Evolutionary conservation across 2,329 filamentous ascomycete species (phyloP), one percentile per base, ranked within the genome.

Genomic region (Colletotrichum tropicale): DNA sequence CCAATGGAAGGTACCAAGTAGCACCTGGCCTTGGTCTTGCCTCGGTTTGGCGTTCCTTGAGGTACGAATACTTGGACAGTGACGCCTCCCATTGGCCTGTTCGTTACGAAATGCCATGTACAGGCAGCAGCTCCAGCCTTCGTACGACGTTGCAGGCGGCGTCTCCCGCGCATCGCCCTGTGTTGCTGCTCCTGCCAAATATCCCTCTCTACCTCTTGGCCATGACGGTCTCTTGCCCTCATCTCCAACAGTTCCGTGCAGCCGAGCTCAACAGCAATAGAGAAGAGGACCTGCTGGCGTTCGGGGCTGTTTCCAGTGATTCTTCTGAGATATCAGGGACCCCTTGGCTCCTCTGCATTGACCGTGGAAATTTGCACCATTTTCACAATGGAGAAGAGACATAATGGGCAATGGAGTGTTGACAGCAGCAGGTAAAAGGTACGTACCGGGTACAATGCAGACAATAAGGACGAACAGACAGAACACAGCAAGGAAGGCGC

Each of bases 131-230:
- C 32, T 43, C 66, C 66, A 58, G 66, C 66, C 66, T 60, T 43
- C 30, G 74, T 76, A 60, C 74, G 28, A 76, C 74, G 74, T 69
- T 74, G 28, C 65, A 74, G 48, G 65, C 64, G 74, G 74, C 70
- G 58, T 76, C 18, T 66, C 18, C 43, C 64, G 70, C 38, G 38
- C n/a, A 15, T 34, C 28, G 30, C 58, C 12, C 58, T 36, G 12
- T 21, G 18, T 21, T 13, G 58, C 56, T 26, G 12, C 26, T 24
- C n/a, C 65, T 56, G 9, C 3, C 13, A 21, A 56, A 28, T 52
- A 24, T n/a, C 36, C 43, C 36, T 66, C 21, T 43, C 43, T 66
- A 16, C 21, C 30, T 32, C 26, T 26, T 32, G 26, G 56, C 26
- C 30, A 13, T 12, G 56, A 60, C 30, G 3, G 18, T 5, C 9